These are phyloP conservation scores for Tuctoria greenei DNA, from an alignment of 176 grass and related monocot species.

Conservation along the genomic window DNA sequence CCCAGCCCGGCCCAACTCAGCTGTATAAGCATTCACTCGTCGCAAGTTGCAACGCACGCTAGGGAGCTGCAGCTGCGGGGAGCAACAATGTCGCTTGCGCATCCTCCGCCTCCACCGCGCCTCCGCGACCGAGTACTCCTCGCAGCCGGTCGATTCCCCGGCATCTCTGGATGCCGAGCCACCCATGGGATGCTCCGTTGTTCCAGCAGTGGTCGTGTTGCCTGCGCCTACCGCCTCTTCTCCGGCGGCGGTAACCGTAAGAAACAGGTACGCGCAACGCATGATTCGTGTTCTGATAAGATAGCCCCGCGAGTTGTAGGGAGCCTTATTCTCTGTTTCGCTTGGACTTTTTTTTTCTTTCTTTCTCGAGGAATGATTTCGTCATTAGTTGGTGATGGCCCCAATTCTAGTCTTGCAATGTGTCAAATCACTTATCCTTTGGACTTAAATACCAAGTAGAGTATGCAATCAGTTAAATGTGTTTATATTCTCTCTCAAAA, in stretches of 20 bases:
- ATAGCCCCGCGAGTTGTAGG: background rate
- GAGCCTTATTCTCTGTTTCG: background rate
- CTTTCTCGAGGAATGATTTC: background rate
- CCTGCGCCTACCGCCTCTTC: conserved; percentile 33
- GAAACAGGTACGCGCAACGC: conserved; percentile 34
- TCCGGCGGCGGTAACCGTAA: conserved; percentile 19
- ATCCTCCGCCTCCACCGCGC: conserved; percentile 4
- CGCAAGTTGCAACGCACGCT: background rate
- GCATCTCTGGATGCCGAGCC: background rate
- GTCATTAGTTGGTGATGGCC: background rate
- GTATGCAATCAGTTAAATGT: background rate
- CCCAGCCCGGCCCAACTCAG: background rate
- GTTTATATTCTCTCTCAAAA: background rate
- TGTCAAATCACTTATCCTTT: background rate
- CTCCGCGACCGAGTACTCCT: conserved; percentile 16
- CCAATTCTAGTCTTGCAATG: background rate
- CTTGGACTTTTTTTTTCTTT: background rate
- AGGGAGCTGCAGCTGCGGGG: background rate
- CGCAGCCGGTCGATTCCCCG: background rate
- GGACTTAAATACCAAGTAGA: background rate
- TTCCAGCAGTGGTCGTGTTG: background rate
- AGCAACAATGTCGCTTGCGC: conserved; percentile 25
- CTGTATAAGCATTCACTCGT: background rate
- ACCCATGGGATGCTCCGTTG: background rate
- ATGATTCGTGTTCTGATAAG: background rate